Base-by-base conservation (phyloP, 1,139 yeast genomes). In the Pichia norvegensis region DNA sequence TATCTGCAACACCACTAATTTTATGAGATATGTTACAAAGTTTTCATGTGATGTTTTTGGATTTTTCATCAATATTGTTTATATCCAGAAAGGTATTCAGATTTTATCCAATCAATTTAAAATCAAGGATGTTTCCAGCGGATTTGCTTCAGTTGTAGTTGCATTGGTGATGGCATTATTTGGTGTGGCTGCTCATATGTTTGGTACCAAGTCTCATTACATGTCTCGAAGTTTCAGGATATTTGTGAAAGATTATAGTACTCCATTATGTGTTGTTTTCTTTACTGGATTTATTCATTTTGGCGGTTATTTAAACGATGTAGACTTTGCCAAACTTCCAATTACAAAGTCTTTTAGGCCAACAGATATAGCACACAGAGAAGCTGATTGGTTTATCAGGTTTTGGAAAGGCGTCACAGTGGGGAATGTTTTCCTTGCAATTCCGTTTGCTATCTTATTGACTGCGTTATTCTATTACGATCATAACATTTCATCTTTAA, bases 1-100 rank as follows among this genome's bases (percentile, higher is more conserved):
- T 0, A 55, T 83, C 2, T 69, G 77, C 45, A 92, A 92, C 62
- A 69, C 78, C 59, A 85, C 86, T 36, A 73, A 80, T 45, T 79
- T 78, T 46, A 68, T 90, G 64, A 76, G 78, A 54, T 82, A 77
- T 55, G 86, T 92, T 33, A 84, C 95, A 2, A 69, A 78, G 48
- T 92, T 79, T 62, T 86, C 95, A 6, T 92, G 97, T 64, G 95
- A 90, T 55, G 87, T 87, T 11, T 92, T 92, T 71, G 98, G 97
- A 1, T 75, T 87, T 51, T 92, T 90, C 65, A 92, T 87, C 55
- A 85, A 88, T 60, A 71, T 87, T 27, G 86, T 92, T n/a, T 92
- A 92, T 67, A 72, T 88, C 43, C 90, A 87, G 60, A 92, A 92
- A 61, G 97, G 97, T 0, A 78, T 90, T 17, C 94, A 87, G 61